phyloP scores from a whole-genome alignment of 2,329 filamentous ascomycete genomes.

The Pestalotiopsis sp. region DNA sequence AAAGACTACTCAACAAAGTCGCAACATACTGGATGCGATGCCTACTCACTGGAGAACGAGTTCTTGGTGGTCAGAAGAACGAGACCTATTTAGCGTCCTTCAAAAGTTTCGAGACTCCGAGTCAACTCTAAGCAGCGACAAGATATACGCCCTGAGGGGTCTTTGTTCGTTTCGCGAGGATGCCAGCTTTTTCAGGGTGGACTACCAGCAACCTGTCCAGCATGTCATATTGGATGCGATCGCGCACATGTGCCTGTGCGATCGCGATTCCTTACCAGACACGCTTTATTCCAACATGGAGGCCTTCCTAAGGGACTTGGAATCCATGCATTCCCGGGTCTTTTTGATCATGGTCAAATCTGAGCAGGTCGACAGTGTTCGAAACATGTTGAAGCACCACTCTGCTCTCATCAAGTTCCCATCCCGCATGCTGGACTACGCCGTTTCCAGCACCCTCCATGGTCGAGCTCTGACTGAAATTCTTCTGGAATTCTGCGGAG shows the following conservation, averaged over 20 bases:
- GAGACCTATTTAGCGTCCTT: neutral
- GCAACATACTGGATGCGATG: neutral
- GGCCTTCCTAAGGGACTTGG: neutral
- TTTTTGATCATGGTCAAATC: neutral
- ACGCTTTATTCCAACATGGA: neutral
- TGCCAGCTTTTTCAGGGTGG: neutral
- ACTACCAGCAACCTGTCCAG: neutral
- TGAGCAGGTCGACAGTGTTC: neutral
- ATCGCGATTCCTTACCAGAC: neutral
- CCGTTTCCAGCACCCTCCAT: neutral
- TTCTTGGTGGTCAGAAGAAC: neutral
- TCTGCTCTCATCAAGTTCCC: neutral
- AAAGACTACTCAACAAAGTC: neutral
- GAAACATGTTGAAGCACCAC: neutral
- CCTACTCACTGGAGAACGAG: neutral
- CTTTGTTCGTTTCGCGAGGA: neutral
- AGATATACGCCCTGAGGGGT: neutral
- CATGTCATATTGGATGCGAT: neutral
- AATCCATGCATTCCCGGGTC: neutral
- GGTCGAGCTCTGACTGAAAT: neutral
- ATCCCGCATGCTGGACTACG: neutral
- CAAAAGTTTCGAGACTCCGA: neutral
- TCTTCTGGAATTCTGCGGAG: neutral
- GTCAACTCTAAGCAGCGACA: neutral
- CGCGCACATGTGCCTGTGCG: neutral